phyloP scores from a whole-genome alignment of 345 rosid genomes.

The Eucalyptus pauciflora region DNA sequence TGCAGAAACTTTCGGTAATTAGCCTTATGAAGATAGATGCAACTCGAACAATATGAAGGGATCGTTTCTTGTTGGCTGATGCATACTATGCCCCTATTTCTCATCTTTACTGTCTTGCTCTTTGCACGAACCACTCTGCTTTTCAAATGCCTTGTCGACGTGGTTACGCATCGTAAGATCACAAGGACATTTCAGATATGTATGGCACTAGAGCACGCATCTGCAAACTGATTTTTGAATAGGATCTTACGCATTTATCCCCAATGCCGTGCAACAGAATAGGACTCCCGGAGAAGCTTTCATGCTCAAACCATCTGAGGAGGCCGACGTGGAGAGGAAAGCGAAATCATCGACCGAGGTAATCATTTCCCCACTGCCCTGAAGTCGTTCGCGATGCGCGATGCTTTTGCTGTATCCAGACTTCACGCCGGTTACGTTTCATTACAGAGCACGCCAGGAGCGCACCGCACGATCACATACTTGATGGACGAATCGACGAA shows the following conservation, averaged over 20 bases:
- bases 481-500: conserved; percentile 82
- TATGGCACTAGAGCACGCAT: not conserved
- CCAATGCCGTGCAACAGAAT: conserved; percentile 28
- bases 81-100: not conserved
- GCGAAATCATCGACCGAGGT: conserved; percentile 80
- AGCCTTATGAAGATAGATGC: not conserved
- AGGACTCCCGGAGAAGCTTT: conserved; percentile 83
- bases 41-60: not conserved
- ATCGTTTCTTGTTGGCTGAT: not conserved
- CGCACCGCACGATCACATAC: conserved; percentile 57
- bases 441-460: conserved; percentile 82
- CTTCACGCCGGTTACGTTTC: not conserved
- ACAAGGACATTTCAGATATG: not conserved
- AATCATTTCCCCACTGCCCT: not conserved
- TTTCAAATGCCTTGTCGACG: not conserved
- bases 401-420: not conserved
- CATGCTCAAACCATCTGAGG: conserved; percentile 41
- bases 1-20: not conserved
- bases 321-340: conserved; percentile 86
- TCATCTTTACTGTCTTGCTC: not conserved
- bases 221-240: not conserved
- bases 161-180: not conserved
- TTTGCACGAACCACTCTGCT: not conserved
- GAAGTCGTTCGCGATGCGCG: no score
- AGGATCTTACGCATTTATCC: not conserved